Percentiles rank a stretch among this genome's conserved stretches.
phyloP scores from a whole-genome alignment of 2,329 filamentous ascomycete genomes.

The Neofusicoccum kwambonambiense region DNA sequence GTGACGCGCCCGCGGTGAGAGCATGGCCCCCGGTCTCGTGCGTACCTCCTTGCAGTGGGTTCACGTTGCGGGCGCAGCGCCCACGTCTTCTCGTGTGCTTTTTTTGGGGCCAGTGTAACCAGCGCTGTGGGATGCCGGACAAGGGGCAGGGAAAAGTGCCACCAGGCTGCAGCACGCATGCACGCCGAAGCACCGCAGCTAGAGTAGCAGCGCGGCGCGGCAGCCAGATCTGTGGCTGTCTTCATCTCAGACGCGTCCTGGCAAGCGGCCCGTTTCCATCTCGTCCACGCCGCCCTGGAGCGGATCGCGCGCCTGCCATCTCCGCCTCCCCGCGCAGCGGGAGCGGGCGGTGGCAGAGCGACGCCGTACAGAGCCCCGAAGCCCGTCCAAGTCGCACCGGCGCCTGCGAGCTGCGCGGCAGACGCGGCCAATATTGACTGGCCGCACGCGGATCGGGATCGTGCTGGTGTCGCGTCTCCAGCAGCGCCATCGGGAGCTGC shows the following conservation, averaged over 20 bases:
- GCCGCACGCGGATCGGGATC: background rate
- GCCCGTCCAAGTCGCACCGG: background rate
- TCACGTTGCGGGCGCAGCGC: constrained; percentile 2
- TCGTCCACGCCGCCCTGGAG: background rate
- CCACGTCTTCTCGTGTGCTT: background rate
- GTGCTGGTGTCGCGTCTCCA: constrained; percentile 2
- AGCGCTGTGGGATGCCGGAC: background rate
- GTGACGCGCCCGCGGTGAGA: background rate
- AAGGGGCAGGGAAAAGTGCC: background rate
- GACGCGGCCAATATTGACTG: background rate
- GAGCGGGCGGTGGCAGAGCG: too few species aligned
- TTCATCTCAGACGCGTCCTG: constrained; percentile 3
- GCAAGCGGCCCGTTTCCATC: background rate
- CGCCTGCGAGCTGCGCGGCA: background rate
- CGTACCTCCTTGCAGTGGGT: constrained; percentile 5
- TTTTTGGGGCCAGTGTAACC: constrained; percentile 10
- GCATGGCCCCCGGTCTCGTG: background rate
- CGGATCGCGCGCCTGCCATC: background rate
- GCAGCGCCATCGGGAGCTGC: too few species aligned
- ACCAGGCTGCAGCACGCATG: background rate
- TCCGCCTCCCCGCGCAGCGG: background rate
- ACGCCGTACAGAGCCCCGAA: too few species aligned
- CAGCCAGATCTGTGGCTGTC: constrained; percentile 3
- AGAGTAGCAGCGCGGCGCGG: background rate
- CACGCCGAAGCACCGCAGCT: background rate